Percentiles rank a stretch among this genome's conserved stretches.
phyloP scores from a whole-genome alignment of 2,329 filamentous ascomycete species.

The Alternaria sp. region DNA sequence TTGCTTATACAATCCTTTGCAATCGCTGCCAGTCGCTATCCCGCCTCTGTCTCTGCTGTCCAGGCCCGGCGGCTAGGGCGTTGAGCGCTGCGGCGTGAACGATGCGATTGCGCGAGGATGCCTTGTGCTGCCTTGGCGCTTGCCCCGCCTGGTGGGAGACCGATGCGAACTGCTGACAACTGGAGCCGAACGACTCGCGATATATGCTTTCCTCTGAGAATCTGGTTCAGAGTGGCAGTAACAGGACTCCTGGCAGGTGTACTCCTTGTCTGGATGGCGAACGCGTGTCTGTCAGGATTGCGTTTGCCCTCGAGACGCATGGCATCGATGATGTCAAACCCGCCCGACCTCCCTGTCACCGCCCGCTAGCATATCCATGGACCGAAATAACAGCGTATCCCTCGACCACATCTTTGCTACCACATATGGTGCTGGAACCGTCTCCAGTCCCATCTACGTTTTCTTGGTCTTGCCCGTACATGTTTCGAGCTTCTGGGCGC shows the following conservation, averaged over 20 bases:
- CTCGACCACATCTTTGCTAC: background rate
- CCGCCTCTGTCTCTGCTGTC: background rate
- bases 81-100: background rate
- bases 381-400: background rate
- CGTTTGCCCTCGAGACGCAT: slow-evolving; percentile 1
- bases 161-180: slow-evolving; percentile 13
- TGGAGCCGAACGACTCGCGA: background rate
- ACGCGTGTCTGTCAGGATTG: slow-evolving; percentile 20
- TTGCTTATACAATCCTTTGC: slow-evolving; percentile 29
- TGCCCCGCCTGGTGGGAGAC: slow-evolving; percentile 24
- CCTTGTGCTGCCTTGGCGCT: slow-evolving; percentile 22
- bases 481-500: background rate
- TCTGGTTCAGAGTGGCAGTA: background rate
- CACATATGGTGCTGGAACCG: slow-evolving; percentile 1
- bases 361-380: slow-evolving; percentile 11
- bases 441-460: background rate
- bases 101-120: slow-evolving; percentile 14
- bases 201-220: background rate
- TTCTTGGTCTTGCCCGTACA: slow-evolving; percentile 1
- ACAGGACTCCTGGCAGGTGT: background rate
- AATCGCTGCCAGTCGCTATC: slow-evolving; percentile 16
- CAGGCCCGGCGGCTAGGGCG: slow-evolving; percentile 5
- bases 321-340: slow-evolving; percentile 31
- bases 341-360: slow-evolving; percentile 1
- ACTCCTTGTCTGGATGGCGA: slow-evolving; percentile 2